Evolutionary conservation across 2,329 filamentous ascomycete species (phyloP), one percentile per base, ranked within the genome.

Genomic region (Trichoderma cornu-damae): DNA sequence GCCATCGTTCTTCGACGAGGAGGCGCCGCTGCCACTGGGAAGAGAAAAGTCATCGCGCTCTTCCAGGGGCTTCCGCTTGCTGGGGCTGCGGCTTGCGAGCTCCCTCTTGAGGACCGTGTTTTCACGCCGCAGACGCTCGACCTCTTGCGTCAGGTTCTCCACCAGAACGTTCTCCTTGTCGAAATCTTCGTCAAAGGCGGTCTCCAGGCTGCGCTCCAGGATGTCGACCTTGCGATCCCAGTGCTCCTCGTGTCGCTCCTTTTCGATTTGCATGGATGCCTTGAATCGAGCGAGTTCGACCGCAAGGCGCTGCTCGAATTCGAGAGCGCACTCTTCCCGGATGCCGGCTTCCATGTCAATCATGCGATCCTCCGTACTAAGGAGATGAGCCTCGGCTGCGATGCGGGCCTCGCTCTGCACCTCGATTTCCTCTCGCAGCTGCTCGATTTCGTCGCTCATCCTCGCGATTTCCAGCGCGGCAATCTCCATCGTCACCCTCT

Each of bases 241-340:
- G 71, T 95, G 90, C 68, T 89, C 89, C 60, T 96, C 90, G 52
- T 85, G 85, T 43, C 85, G 82, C 64, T 95, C 91, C 60, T 84
- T 81, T 69, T 96, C 91, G 4, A 87, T 83, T 16, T 89, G 87
- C 70, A 91, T 82, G 0, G 84, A 87, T 0, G 81, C 82, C 68
- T 93, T 87, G 88, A 90, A 96, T n/a, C 89, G 79, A 8, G 82
- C 80, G 70, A 89, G 83, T 69, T 96, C 91, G 11, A 86, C 75
- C 18, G 85, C 82, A 46, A 96, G 79, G 9, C 84, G 82, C 59
- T 82, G 77, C 67, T 99, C 94, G 76, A 96, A 95, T 67, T 96
- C 94, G 2, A 76, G 79, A 64, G 86, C 92, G 65, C 92, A 93
- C 64, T 97, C 93, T 67, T 96, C 93, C 20, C 94, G 86, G 28